Evolutionary conservation across 768 basidiomycete species (phyloP).

Genomic region (Chalciporus chontae): DNA sequence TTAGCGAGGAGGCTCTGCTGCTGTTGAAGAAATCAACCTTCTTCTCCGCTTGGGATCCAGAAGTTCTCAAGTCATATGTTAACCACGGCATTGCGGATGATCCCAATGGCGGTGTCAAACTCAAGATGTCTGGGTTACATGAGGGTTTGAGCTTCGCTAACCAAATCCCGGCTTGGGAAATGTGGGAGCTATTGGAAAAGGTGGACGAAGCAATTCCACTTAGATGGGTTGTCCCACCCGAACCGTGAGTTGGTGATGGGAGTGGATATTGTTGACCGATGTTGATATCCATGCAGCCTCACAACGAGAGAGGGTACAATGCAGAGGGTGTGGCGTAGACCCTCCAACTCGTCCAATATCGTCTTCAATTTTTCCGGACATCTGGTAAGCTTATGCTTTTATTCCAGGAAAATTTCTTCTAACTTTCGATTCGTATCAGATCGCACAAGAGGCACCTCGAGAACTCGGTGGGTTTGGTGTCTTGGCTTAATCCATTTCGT

Average conservation of each 20-base stretch:
- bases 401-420: background rate
- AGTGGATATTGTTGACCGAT: background rate
- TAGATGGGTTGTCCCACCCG: slow-evolving; percentile 27
- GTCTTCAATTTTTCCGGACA: slow-evolving; percentile 27
- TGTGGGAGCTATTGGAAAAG: slow-evolving; percentile 25
- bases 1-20: slow-evolving; percentile 57
- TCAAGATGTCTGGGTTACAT: slow-evolving; percentile 66
- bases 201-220: slow-evolving; percentile 27
- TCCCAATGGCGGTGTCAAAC: slow-evolving; percentile 38
- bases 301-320: slow-evolving; percentile 7
- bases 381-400: slow-evolving; percentile 21
- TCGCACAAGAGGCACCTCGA: slow-evolving; percentile 27
- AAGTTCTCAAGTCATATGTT: slow-evolving; percentile 56
- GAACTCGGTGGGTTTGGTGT: slow-evolving; percentile 26
- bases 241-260: slow-evolving; percentile 10
- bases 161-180: slow-evolving; percentile 18
- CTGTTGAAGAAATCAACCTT: slow-evolving; percentile 54
- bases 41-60: slow-evolving; percentile 69
- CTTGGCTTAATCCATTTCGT: background rate
- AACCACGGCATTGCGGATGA: slow-evolving; percentile 47
- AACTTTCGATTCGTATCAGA: slow-evolving; percentile 8
- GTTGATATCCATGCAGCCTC: slow-evolving; percentile 11
- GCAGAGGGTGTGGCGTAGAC: slow-evolving; percentile 29
- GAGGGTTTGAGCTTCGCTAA: slow-evolving; percentile 65
- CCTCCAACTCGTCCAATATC: slow-evolving; percentile 27